Percentiles rank a stretch among this genome's conserved stretches.
phyloP scores from a whole-genome alignment of 192 early-diverging fungal genomes.

The Gonapodya sp. region DNA sequence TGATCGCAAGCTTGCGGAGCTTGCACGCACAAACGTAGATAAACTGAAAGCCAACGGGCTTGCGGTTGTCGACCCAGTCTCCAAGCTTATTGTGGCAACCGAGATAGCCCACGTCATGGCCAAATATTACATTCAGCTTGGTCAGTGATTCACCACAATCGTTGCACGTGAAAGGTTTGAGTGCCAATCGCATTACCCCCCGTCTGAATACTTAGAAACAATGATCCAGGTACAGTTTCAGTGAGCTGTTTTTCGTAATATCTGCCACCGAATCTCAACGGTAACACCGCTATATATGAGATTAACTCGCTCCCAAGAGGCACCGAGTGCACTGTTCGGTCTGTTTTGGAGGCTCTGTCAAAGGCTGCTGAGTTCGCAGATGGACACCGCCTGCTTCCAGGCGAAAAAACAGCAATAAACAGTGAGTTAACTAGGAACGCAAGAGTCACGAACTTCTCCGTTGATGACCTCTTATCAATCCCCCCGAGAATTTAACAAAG shows the following conservation, averaged over 20 bases:
- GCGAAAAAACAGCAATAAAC: not conserved
- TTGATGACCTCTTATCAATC: too few relatives aligned
- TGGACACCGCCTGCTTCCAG: not conserved
- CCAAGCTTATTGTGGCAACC: not conserved
- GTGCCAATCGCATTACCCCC: too few relatives aligned
- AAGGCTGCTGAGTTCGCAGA: not conserved
- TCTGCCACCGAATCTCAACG: too few relatives aligned
- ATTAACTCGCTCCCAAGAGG: not conserved
- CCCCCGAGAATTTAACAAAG: not conserved
- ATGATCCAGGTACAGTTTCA: too few relatives aligned
- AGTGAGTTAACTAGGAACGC: not conserved
- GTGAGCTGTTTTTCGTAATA: too few relatives aligned
- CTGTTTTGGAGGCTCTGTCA: not conserved
- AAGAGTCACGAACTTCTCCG: too few relatives aligned
- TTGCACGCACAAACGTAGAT: not conserved
- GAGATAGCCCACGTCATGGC: constrained; percentile 3
- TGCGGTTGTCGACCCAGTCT: not conserved
- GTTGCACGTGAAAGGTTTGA: too few relatives aligned
- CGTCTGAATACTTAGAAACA: too few relatives aligned
- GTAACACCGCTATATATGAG: not conserved
- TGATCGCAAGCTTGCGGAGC: not conserved
- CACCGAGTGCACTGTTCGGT: not conserved
- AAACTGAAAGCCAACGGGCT: not conserved
- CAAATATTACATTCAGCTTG: not conserved
- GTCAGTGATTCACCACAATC: too few relatives aligned